Evolutionary conservation across 2,329 filamentous ascomycete genomes (phyloP), one percentile per base, ranked within the genome.

Genomic region (Colletotrichum viniferum): DNA sequence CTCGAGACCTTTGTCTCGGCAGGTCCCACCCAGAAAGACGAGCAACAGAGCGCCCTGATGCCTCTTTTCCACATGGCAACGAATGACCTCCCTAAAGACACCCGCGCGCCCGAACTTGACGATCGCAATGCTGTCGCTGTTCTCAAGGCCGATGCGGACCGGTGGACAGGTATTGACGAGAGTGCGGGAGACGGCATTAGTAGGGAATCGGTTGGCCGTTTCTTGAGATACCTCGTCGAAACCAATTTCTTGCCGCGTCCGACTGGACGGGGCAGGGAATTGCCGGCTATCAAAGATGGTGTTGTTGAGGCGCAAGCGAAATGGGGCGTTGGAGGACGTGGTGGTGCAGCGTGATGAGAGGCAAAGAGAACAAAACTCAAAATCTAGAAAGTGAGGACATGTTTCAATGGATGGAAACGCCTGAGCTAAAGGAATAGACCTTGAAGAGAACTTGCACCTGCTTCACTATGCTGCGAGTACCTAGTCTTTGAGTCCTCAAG

Each of bases 11-110:
- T 26, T 48, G 56, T 48, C 38, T 48, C 38, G 18, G 38, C 38
- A 48, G 38, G 38, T 48, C 38, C 24, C 38, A 48, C 34, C 18
- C 26, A 13, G 38, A 30, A 61, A 61, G 18, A 24, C 32, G 28
- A 69, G 64, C 69, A 73, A 73, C 21, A n/a, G 21, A 36, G 36
- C 16, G 21, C n/a, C 10, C 68, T 65, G 28, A 74, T 94, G 83
- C 93, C 93, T 2, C 90, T 95, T 4, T 94, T 92, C 81, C 93
- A 95, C 82, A 94, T 95, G 83, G 92, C 93, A 16, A 92, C 90
- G 0, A 90, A 89, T 3, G 90, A 95, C 81, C 86, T 95, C 6
- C 94, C 93, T 1, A 34, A 88, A 88, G 91, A 91, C 78, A 52
- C 43, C 43, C 43, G 43, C n/a, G 43, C 43, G n/a, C 43, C 43